Percentiles rank a stretch among this genome's conserved stretches.
These are phyloP conservation scores for Nicotiana paniculata DNA, from an alignment of 257 asterid genomes.

Conservation along the genomic window DNA sequence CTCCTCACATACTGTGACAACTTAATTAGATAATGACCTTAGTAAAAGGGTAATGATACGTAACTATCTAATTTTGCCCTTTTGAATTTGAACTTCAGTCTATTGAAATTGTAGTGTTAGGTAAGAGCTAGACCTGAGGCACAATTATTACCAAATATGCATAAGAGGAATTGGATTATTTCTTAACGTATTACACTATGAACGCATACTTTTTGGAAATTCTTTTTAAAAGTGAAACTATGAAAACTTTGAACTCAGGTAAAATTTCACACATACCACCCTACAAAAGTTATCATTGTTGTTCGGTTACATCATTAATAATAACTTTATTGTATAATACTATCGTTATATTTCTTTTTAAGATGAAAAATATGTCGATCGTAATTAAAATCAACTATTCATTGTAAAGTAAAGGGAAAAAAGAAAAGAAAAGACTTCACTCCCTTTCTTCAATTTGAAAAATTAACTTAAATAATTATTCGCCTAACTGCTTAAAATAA, in stretches of 20 bases:
- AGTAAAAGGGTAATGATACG: neutral
- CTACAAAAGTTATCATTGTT: neutral
- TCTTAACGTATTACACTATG: neutral
- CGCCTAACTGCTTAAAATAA: too few species aligned
- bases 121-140: neutral
- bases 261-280: neutral
- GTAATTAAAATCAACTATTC: neutral
- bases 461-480: too few species aligned
- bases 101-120: neutral
- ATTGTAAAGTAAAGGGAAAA: too few species aligned
- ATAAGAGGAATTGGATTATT: neutral
- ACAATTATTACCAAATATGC: neutral
- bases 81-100: neutral
- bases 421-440: neutral
- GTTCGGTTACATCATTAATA: neutral
- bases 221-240: neutral
- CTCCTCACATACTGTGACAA: neutral
- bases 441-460: neutral
- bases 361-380: too few species aligned
- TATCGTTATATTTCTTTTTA: too few species aligned
- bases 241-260: neutral
- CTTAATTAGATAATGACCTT: neutral
- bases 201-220: neutral
- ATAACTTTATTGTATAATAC: too few species aligned
- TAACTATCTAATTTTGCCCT: neutral